Conservation (phyloP, 306 rosid genomes). For the Inga leiocalycina region DNA sequence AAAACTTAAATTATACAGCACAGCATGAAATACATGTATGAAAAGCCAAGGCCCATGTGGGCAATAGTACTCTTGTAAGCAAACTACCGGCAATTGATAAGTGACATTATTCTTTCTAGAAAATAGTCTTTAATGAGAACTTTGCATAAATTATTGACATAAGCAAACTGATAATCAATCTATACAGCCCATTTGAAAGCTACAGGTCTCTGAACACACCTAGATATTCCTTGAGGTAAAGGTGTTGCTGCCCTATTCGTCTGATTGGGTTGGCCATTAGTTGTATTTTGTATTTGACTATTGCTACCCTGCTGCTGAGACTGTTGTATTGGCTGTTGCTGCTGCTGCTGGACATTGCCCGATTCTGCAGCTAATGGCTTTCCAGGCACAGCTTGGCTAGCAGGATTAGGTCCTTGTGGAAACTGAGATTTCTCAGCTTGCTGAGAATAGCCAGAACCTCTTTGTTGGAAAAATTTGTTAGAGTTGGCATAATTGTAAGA, state of each 20-base stretch:
- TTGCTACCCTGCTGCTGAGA: constrained; percentile 72
- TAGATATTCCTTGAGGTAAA: constrained; percentile 97
- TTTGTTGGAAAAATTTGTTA: constrained; percentile 74
- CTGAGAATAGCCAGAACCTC: constrained; percentile 65
- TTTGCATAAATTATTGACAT: constrained; percentile 38
- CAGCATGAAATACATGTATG: constrained; percentile 34
- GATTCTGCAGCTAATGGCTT: constrained; percentile 76
- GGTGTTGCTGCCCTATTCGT: constrained; percentile 64
- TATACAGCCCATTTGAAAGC: constrained; percentile 58
- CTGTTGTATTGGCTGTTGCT: constrained; percentile 69
- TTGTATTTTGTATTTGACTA: constrained; percentile 56
- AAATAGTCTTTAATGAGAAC: constrained; percentile 38
- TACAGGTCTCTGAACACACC: constrained; percentile 93
- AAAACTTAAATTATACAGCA: constrained; percentile 27
- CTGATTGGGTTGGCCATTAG: constrained; percentile 82
- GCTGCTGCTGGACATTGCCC: constrained; percentile 50
- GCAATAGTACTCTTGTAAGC: constrained; percentile 33
- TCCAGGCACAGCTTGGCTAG: constrained; percentile 65
- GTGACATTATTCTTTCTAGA: constrained; percentile 29
- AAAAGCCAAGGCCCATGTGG: constrained; percentile 21
- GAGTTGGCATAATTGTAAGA: constrained; percentile 70
- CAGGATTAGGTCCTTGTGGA: constrained; percentile 58
- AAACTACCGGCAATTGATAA: constrained; percentile 42
- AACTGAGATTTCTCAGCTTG: constrained; percentile 78
- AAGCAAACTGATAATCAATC: constrained; percentile 44